A percentile compares a stretch with the other conserved stretches of the same genome.
Evolutionary conservation across 2,329 filamentous ascomycete genomes (phyloP).

Genomic region (Orbilia oligospora): DNA sequence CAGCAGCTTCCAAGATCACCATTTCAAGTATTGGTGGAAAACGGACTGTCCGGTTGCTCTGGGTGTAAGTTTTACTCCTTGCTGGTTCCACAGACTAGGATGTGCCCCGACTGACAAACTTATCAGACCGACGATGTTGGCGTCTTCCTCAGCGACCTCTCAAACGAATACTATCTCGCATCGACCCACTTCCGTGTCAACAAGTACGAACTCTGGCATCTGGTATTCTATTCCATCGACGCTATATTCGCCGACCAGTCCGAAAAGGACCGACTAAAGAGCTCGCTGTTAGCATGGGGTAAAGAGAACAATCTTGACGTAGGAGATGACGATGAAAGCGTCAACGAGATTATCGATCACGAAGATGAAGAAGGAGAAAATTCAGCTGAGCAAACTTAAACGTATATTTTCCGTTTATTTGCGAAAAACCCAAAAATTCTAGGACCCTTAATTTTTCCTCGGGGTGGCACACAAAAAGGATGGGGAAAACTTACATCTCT

Average conservation of each 20-base stretch:
- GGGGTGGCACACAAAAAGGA: background rate
- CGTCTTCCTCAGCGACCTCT: constrained; percentile 81
- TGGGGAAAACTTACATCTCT: constrained; percentile 47
- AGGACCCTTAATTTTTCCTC: constrained; percentile 10
- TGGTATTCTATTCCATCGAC: constrained; percentile 76
- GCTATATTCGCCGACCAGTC: constrained; percentile 77
- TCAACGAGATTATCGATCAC: constrained; percentile 52
- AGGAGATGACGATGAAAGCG: constrained; percentile 51
- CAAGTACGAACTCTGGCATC: constrained; percentile 69
- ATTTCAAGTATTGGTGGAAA: constrained; percentile 81
- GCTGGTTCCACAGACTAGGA: constrained; percentile 1
- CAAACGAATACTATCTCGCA: constrained; percentile 82
- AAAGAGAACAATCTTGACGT: constrained; percentile 49
- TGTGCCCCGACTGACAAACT: constrained; percentile 57
- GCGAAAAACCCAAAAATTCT: background rate
- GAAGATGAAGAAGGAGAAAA: constrained; percentile 13
- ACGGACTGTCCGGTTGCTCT: constrained; percentile 76
- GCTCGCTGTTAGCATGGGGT: constrained; percentile 69
- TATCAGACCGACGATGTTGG: constrained; percentile 84
- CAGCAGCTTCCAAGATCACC: constrained; percentile 74
- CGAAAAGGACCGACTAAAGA: constrained; percentile 74
- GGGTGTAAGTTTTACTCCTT: constrained; percentile 72
- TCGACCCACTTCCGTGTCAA: constrained; percentile 77
- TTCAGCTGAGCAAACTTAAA: constrained; percentile 8
- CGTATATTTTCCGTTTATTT: background rate